A percentile compares a stretch with the other conserved stretches of the same genome.
Conservation (phyloP, 352 stramenopile species). For the Pythium guiyangense region DNA sequence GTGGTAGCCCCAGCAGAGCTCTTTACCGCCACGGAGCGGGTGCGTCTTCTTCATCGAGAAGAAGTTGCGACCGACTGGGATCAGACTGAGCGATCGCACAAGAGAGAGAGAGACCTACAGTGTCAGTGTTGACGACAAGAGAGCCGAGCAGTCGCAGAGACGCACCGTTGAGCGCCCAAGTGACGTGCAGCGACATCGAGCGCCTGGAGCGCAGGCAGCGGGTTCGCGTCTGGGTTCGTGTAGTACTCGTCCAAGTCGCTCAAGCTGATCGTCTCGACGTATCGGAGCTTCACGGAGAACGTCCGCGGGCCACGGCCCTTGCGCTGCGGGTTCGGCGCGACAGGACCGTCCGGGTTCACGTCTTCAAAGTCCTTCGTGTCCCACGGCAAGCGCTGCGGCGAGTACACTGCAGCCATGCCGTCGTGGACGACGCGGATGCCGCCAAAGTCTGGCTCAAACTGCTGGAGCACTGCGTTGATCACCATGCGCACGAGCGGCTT, state of each 20-base stretch:
- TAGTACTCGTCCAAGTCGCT: conserved; percentile 43
- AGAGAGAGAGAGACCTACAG: background rate
- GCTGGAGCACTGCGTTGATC: conserved; percentile 48
- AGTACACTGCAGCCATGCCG: conserved; percentile 56
- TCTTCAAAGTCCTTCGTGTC: conserved; percentile 43
- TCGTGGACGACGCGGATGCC: conserved; percentile 60
- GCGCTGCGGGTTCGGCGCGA: conserved; percentile 15
- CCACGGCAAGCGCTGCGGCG: conserved; percentile 43
- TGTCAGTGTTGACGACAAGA: background rate
- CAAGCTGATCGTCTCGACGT: conserved; percentile 53
- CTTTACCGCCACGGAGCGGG: conserved; percentile 51
- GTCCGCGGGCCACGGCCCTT: conserved; percentile 37
- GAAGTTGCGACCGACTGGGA: conserved; percentile 63
- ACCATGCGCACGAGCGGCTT: conserved; percentile 50
- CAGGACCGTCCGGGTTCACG: conserved; percentile 43
- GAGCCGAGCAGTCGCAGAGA: background rate
- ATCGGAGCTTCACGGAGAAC: conserved; percentile 70
- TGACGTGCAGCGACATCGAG: conserved; percentile 71
- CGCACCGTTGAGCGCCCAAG: conserved; percentile 32
- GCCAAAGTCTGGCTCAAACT: conserved; percentile 51
- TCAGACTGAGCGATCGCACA: conserved; percentile 23
- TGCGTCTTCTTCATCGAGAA: conserved; percentile 64
- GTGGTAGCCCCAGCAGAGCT: conserved; percentile 73
- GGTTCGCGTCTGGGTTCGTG: conserved; percentile 48
- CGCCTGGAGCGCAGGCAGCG: conserved; percentile 58